Evolutionary conservation across 2,329 filamentous ascomycete genomes (phyloP), one percentile per base, ranked within the genome.

Genomic region (Bertia moriformis): DNA sequence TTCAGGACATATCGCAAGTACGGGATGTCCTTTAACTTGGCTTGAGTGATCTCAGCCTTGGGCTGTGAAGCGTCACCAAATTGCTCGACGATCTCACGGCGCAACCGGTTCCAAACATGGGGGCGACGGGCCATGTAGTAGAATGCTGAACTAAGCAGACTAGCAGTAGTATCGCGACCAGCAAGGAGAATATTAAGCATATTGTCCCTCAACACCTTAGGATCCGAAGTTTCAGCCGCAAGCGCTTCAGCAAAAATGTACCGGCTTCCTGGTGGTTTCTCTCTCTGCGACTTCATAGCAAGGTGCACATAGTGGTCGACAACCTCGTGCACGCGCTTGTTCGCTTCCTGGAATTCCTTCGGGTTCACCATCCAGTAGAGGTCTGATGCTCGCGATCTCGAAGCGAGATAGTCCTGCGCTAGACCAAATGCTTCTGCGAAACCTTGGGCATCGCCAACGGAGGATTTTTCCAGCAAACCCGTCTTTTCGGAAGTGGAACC

Each of bases 201-300:
- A 40, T 63, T 54, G 41, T 59, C 56, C 4, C 57, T 45, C 0
- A 64, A 40, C n/a, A 54, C 46, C 2, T 44, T 47, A 1, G 52
- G 49, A 46, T 67, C 56, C n/a, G 53, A 48, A 0, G 57, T 60
- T 29, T 52, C 47, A 19, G 52, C 48, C 4, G 54, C 59, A 14
- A 66, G 42, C 33, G 60, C 61, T 19, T 66, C 47, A 3, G 65
- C 44, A 32, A 67, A 59, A 7, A 65, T 50, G 43, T 61, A 65
- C 17, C 53, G 42, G n/a, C 49, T 42, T 36, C 41, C 44, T 41
- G 24, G 24, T n/a, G 10, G 24, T n/a, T 29, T 29, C 24, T 29
- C n/a, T n/a, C 24, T 10, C 24, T n/a, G 24, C 10, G 32, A 35
- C 15, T 38, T 38, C 2, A 53, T 24, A 0, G 47, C 50, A 4